Evolutionary conservation across 768 basidiomycete genomes (phyloP), one percentile per base, ranked within the genome.

Genomic region (Tricholoma hemisulphureum): DNA sequence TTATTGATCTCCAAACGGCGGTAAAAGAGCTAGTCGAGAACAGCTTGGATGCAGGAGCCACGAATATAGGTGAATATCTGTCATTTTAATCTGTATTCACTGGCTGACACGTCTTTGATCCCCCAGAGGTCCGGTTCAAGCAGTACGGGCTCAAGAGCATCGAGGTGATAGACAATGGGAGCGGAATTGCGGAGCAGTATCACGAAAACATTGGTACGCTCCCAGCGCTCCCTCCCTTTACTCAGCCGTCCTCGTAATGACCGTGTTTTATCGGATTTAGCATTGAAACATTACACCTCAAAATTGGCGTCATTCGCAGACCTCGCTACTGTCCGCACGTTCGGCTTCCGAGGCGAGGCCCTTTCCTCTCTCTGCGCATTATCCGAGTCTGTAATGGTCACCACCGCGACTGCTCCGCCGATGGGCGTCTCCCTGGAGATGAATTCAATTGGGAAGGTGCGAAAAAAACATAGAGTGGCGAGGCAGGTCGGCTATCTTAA

Each of bases 1-100:
- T 98, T 1, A 80, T 95, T 24, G 94, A 97, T 69, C 82, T 98
- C 1, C 93, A 95, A 68, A 91, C 90, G 0, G 93, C 94, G 1
- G 87, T 98, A 58, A 99, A 98, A 69, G 97, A 99, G 71, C 84
- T 98, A 8, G 83, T 99, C 2, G 97, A 99, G 73, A 99, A 99
- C 69, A 91, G 93, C 57, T 75, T 98, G 26, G 97, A 99, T 70
- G 95, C 97, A 1, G 90, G 89, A 0, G 92, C 95, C 0, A 94
- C 90, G 0, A 85, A 75, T 62, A 84, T 99, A 39, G 95, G 96
- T 91, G 45, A 28, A 86, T 65, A 26, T 23, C 35, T 34, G 9
- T 14, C 7, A 14, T 16, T 29, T 18, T 28, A 18, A 5, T 3
- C 14, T 28, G 3, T 26, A 20, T 48, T 2, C 21, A 31, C 21